A percentile compares a stretch with the other conserved stretches of the same genome.
Conservation (phyloP, 2,329 filamentous ascomycete species). For the Phyllosticta capitalensis region DNA sequence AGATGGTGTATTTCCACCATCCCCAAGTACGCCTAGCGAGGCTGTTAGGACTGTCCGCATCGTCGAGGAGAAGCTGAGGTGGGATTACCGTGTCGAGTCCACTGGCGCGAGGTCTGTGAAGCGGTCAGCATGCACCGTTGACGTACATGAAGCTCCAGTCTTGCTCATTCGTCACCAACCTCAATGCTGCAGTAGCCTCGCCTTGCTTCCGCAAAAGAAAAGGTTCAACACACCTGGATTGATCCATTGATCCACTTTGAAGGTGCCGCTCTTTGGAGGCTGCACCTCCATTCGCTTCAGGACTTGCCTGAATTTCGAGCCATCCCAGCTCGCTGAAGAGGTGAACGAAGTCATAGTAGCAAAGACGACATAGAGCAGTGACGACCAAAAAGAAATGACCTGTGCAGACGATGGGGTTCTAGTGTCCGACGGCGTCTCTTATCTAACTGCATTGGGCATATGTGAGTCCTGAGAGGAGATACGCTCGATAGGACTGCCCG, state of each 20-base stretch:
- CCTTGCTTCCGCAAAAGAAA: neutral
- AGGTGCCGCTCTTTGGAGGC: neutral
- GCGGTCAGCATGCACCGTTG: neutral
- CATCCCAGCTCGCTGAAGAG: neutral
- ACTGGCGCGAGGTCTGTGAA: neutral
- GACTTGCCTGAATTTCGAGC: neutral
- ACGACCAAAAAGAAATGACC: neutral
- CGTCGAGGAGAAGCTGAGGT: neutral
- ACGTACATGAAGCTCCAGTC: neutral
- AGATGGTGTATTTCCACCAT: neutral
- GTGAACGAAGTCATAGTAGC: neutral
- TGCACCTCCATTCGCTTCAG: neutral
- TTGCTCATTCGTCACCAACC: neutral
- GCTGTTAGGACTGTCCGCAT: neutral
- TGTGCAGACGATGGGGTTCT: neutral
- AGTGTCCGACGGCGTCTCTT: neutral
- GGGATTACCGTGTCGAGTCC: neutral
- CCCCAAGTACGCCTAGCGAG: neutral
- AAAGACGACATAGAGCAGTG: neutral
- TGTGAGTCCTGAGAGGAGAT: neutral
- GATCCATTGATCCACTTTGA: neutral
- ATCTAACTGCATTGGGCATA: neutral
- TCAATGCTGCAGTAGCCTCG: neutral
- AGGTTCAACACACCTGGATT: neutral
- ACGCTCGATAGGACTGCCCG: neutral